Evolutionary conservation across 23 red algal genomes (phyloP).

Genomic region (Gracilaria domingensis): DNA sequence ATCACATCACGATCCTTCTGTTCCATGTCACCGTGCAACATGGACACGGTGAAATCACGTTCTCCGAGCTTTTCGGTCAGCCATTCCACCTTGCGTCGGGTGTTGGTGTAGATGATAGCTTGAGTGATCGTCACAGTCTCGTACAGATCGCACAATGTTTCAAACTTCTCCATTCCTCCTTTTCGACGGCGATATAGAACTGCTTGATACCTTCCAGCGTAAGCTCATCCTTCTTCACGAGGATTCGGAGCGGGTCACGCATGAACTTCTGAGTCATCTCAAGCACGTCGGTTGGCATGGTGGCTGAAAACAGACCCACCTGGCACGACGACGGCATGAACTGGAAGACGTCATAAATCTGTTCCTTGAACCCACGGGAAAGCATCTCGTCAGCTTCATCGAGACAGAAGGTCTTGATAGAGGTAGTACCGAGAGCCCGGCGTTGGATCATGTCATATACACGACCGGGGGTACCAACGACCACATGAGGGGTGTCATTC

Average conservation of each 20-base stretch:
- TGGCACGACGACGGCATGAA: conserved; percentile 98
- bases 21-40: conserved; percentile 94
- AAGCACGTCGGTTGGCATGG: conserved; percentile 95
- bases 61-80: conserved; percentile 77
- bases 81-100: conserved; percentile 93
- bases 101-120: conserved; percentile 96
- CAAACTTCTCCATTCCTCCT: conserved; percentile 98
- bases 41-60: conserved; percentile 94
- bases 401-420: conserved; percentile 97
- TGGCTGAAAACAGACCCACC: conserved; percentile 95
- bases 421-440: conserved; percentile 88
- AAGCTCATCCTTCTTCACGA: conserved; percentile 95
- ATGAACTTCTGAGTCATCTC: conserved; percentile 99
- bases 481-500: conserved; percentile 92
- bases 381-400: conserved; percentile 99
- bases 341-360: conserved; percentile 99
- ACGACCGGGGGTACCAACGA: conserved; percentile 98
- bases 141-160: conserved; percentile 94
- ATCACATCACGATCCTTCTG: conserved; percentile 95
- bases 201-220: conserved; percentile 95
- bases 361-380: conserved; percentile 99
- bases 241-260: conserved; percentile 93
- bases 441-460: conserved; percentile 97
- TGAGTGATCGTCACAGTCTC: conserved; percentile 90
- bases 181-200: conserved; percentile 90